Evolutionary conservation across 2,329 filamentous ascomycete genomes (phyloP), one percentile per base, ranked within the genome.

Genomic region (Pleoardoris graminearum): DNA sequence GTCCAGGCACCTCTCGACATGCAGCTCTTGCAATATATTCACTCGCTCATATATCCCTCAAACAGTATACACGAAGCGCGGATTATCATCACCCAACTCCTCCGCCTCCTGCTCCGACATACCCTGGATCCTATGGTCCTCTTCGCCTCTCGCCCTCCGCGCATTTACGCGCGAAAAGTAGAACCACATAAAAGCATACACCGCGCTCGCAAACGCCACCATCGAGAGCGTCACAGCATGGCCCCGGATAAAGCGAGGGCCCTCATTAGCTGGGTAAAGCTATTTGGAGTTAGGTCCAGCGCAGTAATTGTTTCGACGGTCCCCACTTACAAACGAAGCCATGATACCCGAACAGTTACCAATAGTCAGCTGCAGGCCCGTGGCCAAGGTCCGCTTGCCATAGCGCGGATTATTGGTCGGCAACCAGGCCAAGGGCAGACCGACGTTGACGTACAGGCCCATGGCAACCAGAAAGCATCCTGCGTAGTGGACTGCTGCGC

Each of bases 391-490:
- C 27, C 89, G 79, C 70, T 91, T 92, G 8, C 88, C 88, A 59
- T 91, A 92, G 7, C 89, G 79, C 1, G 89, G 89, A 14, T 82
- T 80, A 54, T 91, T 91, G 16, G 82, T 85, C 0, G 87, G 82
- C 33, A 87, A 57, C 82, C 82, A 84, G 3, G 81, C 80, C 7
- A 84, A 70, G 4, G 80, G 80, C 17, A 85, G 63, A 1, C 81
- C 81, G 11, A 83, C 80, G 7, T 75, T 73, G 12, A 84, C 79
- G 60, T 92, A 93, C 2, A 93, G 68, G 0, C 89, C 89, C 54
- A 85, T 80, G 0, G 89, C 88, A 0, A 91, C 83, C n/a, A 93
- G 75, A 69, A 91, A 88, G 55, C 88, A 91, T 1, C 84, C 89
- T 58, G 89, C 88, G 63, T 91, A 92, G 59, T 88, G 86, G 6